phyloP scores from a whole-genome alignment of 306 rosid species.

The Hippophae gyantsensis region DNA sequence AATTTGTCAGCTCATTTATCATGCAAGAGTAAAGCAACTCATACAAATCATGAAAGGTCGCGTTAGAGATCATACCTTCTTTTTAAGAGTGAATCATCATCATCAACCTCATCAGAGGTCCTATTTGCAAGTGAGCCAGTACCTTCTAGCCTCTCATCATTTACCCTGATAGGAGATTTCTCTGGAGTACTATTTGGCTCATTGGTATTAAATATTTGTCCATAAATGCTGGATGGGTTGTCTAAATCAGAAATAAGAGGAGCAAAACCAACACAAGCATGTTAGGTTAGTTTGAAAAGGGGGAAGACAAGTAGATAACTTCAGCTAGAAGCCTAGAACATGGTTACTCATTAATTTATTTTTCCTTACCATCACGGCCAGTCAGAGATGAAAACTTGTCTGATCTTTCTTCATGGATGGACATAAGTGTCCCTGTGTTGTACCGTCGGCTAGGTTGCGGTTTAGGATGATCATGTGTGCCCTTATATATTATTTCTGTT shows the following conservation, averaged over 20 bases:
- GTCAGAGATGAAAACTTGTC: conserved; percentile 56
- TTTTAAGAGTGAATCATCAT: conserved; percentile 75
- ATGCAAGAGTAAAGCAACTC: conserved; percentile 7
- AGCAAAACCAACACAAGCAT: conserved; percentile 6
- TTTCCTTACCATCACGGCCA: conserved; percentile 63
- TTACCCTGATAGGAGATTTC: conserved; percentile 35
- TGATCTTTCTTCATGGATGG: conserved; percentile 59
- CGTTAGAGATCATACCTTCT: conserved; percentile 51
- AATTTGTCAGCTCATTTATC: conserved; percentile 13
- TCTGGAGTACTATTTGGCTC: conserved; percentile 61
- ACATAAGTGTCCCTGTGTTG: conserved; percentile 44
- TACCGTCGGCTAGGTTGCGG: conserved; percentile 85
- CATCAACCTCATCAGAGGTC: conserved; percentile 58
- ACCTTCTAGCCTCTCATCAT: conserved; percentile 52
- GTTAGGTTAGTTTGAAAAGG: conserved; percentile 10
- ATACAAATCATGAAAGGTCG: conserved; percentile 15
- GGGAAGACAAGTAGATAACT: background rate
- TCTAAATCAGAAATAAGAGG: conserved; percentile 34
- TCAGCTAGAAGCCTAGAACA: too few relatives aligned
- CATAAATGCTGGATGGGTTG: conserved; percentile 44
- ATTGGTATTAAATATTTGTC: conserved; percentile 39
- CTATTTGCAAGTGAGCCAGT: conserved; percentile 39
- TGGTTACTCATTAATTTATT: conserved; percentile 15
- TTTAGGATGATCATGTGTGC: conserved; percentile 93
- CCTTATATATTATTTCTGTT: conserved; percentile 89